A percentile compares a stretch with the other conserved stretches of the same genome.
phyloP scores from a whole-genome alignment of 1,139 yeast genomes.

The Meyerozyma carpophila region DNA sequence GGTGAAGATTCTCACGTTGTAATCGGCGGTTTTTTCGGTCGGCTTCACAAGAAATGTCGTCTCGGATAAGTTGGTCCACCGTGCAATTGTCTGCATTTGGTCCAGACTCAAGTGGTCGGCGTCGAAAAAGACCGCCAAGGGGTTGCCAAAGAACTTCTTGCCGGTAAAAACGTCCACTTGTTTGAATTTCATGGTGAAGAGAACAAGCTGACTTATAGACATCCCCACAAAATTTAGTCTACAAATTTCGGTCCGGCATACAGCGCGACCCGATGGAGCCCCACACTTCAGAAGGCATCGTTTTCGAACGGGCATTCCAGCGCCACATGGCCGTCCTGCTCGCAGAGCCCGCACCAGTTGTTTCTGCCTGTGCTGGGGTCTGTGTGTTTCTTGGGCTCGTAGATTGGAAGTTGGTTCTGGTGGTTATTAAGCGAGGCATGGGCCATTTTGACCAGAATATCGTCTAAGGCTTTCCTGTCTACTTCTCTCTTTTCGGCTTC shows the following conservation, averaged over 20 bases:
- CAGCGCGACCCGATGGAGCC: background rate
- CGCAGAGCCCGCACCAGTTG: constrained; percentile 92
- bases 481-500: background rate
- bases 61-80: constrained; percentile 55
- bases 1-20: constrained; percentile 44
- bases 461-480: background rate
- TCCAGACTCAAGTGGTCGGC: constrained; percentile 25
- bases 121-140: constrained; percentile 47
- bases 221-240: background rate
- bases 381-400: constrained; percentile 39
- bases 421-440: constrained; percentile 6
- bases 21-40: constrained; percentile 29
- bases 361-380: constrained; percentile 75
- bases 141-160: constrained; percentile 43
- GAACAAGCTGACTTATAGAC: background rate
- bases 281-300: constrained; percentile 35
- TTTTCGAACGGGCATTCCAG: constrained; percentile 83
- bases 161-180: constrained; percentile 50
- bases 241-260: background rate
- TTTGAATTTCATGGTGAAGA: constrained; percentile 19
- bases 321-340: constrained; percentile 81
- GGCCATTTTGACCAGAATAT: background rate
- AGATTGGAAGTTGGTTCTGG: constrained; percentile 44
- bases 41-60: constrained; percentile 45
- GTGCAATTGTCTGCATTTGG: constrained; percentile 42